A percentile compares a stretch with the other conserved stretches of the same genome.
These are phyloP conservation scores for Amanita rubescens DNA, from an alignment of 768 basidiomycete genomes.

Conservation along the genomic window DNA sequence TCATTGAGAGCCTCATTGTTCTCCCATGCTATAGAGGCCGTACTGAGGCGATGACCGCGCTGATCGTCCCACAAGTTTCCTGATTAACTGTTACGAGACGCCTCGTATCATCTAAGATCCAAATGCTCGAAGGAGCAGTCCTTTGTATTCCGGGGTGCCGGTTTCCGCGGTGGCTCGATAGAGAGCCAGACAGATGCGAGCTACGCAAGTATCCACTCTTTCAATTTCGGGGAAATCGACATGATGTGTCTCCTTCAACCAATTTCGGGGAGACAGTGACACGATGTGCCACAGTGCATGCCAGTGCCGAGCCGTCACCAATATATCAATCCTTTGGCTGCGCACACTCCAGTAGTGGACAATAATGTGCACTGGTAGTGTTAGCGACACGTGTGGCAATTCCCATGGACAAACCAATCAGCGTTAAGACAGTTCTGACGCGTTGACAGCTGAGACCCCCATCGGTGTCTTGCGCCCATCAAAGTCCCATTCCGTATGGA, in stretches of 20 bases:
- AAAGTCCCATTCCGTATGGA: background rate
- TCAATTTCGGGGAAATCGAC: too few species aligned
- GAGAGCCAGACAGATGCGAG: too few species aligned
- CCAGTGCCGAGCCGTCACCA: background rate
- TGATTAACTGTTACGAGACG: background rate
- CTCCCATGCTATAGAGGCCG: background rate
- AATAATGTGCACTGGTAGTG: background rate
- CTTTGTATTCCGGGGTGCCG: too few species aligned
- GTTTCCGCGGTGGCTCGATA: too few species aligned
- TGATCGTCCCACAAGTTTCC: background rate
- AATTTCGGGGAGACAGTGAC: too few species aligned
- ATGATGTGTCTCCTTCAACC: too few species aligned
- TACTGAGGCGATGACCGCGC: background rate
- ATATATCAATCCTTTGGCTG: background rate
- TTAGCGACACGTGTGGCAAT: background rate
- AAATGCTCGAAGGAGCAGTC: too few species aligned
- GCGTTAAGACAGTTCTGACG: background rate
- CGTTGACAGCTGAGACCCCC: background rate
- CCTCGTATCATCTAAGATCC: too few species aligned
- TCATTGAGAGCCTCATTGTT: background rate
- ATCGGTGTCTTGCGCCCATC: background rate
- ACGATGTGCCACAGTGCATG: too few species aligned
- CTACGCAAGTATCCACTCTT: too few species aligned
- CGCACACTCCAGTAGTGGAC: background rate
- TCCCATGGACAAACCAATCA: background rate